Base-by-base conservation (phyloP, 2,329 filamentous ascomycete genomes). In the Escovopsis sp. region DNA sequence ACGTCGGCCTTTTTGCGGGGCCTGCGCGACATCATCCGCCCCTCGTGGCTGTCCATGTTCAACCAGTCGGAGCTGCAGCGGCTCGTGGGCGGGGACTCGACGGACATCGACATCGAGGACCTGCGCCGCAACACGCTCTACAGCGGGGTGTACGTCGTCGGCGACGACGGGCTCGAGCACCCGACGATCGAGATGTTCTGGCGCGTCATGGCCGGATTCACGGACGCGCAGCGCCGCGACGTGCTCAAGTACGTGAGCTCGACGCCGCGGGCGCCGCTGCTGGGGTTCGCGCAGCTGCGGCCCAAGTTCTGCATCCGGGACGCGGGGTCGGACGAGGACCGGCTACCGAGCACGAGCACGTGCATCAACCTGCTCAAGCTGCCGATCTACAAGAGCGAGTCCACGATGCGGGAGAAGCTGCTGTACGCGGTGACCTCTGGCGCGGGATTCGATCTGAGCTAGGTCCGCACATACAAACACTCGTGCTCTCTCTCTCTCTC, bases 31-130 rank as follows among this genome's bases (percentile, higher is more conserved):
- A 93, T 98, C 51, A 90, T 98, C 44, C 79, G 87, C 39, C 87
- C 88, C 0, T 74, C 75, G 4, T 98, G 90, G 90, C 70, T 98
- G 4, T 86, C 80, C 48, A 96, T 98, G 90, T 98, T 98, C 65
- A 98, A 98, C 56, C 88, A 94, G 54, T 75, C 75, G 3, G 90
- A 98, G 55, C 70, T 98, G 4, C 90, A 96, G 58, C 90, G 84
- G 2, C 76, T 98, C 5, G 81, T 98, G 13, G 84, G 86, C 35
- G 90, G 90, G 30, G 86, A 93, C 47, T 79, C 76, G 19, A 78
- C 78, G 9, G 77, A 83, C 41, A 92, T 98, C 39, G 80, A 94
- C 49, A 70, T 98, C 26, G 74, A 80, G 19, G 90, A 98, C 53
- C 67, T 96, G 28, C 75, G 87, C 17, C 66, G 66, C 36, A 82